phyloP scores from a whole-genome alignment of 2,329 filamentous ascomycete species.

The Phyllachora maydis region DNA sequence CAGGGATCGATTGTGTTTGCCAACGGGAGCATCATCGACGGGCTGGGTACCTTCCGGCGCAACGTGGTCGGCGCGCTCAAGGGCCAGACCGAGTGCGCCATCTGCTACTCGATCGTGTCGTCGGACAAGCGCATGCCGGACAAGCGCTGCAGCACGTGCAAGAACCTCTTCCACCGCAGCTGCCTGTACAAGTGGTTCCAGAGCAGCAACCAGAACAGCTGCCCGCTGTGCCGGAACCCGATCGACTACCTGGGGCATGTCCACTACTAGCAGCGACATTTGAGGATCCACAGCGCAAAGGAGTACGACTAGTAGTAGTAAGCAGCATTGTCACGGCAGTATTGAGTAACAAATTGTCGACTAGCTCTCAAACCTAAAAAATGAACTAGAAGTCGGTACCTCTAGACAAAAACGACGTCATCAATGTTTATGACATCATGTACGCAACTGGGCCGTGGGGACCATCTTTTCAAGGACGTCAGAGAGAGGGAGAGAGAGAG shows the following conservation, averaged over 20 bases:
- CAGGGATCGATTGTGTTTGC: constrained; percentile 89
- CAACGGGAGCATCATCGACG: constrained; percentile 76
- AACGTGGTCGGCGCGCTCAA: constrained; percentile 80
- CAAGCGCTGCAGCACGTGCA: constrained; percentile 81
- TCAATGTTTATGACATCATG: too few species aligned
- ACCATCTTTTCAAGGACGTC: too few species aligned
- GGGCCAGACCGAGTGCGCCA: constrained; percentile 86
- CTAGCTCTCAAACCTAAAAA: too few species aligned
- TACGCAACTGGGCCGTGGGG: too few species aligned
- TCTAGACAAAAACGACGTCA: too few species aligned
- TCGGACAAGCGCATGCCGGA: constrained; percentile 77
- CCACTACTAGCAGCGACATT: too few species aligned
- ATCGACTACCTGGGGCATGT: constrained; percentile 45
- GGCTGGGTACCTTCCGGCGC: constrained; percentile 62
- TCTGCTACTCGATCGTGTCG: constrained; percentile 89
- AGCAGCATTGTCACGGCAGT: too few species aligned
- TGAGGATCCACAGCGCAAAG: too few species aligned
- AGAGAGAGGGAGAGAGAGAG: too few species aligned
- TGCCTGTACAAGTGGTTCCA: constrained; percentile 97
- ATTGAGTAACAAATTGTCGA: too few species aligned
- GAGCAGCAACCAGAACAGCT: constrained; percentile 77
- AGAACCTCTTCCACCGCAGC: constrained; percentile 74
- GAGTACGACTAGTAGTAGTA: too few species aligned
- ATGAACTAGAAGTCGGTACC: too few species aligned
- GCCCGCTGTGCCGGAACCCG: constrained; percentile 78